A percentile compares a stretch with the other conserved stretches of the same genome.
Conservation (phyloP, 345 rosid genomes). For the Salix dunnii region DNA sequence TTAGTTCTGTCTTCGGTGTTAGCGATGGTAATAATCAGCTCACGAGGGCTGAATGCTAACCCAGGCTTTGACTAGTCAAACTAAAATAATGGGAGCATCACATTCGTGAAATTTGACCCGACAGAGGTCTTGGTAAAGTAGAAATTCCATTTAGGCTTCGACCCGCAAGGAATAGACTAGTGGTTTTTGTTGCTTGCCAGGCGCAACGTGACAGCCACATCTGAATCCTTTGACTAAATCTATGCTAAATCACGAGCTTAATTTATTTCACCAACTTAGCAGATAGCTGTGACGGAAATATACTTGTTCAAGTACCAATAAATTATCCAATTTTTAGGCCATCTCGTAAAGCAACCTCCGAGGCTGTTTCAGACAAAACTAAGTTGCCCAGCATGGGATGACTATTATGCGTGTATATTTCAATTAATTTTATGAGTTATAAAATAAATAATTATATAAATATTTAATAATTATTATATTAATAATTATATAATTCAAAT, state of each 20-base stretch:
- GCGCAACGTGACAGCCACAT: not conserved
- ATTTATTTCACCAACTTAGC: too few relatives aligned
- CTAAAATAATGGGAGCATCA: not conserved
- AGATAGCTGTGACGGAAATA: not conserved
- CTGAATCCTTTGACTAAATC: not conserved
- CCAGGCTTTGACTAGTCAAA: too few relatives aligned
- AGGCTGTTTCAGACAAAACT: not conserved
- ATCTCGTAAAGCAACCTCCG: not conserved
- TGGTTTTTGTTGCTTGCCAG: not conserved
- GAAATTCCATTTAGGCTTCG: conserved; percentile 17
- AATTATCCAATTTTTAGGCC: not conserved
- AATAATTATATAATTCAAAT: fast-evolving
- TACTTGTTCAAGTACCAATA: not conserved
- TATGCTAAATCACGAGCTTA: conserved; percentile 1
- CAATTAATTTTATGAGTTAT: too few relatives aligned
- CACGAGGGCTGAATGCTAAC: too few relatives aligned
- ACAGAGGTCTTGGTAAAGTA: conserved; percentile 16
- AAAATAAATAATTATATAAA: too few relatives aligned
- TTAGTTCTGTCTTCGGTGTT: too few relatives aligned
- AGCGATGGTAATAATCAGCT: too few relatives aligned
- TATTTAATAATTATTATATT: fast-evolving
- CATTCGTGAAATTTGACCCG: not conserved
- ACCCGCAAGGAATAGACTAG: not conserved
- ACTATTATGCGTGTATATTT: too few relatives aligned
- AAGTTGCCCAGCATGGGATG: not conserved